Percentiles rank a stretch among this genome's conserved stretches.
Conservation (phyloP, 2,329 filamentous ascomycete genomes). For the Sclerotinia borealis region DNA sequence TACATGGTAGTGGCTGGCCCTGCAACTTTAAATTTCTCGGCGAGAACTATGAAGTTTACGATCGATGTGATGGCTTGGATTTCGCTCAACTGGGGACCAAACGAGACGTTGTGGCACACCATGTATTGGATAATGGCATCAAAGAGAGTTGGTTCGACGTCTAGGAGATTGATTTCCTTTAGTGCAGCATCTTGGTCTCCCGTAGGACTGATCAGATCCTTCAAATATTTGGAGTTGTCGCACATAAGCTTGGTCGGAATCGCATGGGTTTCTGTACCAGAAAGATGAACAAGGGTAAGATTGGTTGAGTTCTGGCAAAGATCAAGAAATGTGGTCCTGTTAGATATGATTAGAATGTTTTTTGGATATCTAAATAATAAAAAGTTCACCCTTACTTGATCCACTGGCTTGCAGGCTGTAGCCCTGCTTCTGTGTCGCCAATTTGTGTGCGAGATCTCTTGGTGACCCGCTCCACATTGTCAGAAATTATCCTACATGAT, state of each 20-base stretch:
- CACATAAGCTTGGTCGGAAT: slow-evolving; percentile 2
- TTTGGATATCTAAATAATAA: not conserved
- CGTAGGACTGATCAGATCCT: not conserved
- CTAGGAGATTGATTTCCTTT: not conserved
- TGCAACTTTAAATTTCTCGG: not conserved
- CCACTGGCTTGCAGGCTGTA: slow-evolving; percentile 3
- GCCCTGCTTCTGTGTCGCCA: not conserved
- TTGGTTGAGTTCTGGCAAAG: not conserved
- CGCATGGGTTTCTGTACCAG: not conserved
- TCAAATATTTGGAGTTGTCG: slow-evolving; percentile 4
- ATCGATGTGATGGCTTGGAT: not conserved
- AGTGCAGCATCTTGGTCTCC: not conserved
- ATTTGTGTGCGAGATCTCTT: not conserved
- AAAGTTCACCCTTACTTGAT: not conserved
- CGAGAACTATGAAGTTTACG: not conserved
- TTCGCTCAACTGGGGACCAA: not conserved
- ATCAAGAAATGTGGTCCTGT: not conserved
- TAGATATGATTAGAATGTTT: not conserved
- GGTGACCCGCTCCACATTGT: not conserved
- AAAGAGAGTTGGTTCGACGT: slow-evolving; percentile 1
- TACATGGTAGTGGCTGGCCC: not conserved
- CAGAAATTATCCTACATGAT: not conserved
- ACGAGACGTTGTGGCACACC: not conserved
- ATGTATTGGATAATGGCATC: slow-evolving; percentile 12
- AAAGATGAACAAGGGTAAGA: not conserved